Percentiles rank a stretch among this genome's conserved stretches.
Evolutionary conservation across 164 flowering plant genomes (phyloP).

Genomic region (Nymphaea colorata): DNA sequence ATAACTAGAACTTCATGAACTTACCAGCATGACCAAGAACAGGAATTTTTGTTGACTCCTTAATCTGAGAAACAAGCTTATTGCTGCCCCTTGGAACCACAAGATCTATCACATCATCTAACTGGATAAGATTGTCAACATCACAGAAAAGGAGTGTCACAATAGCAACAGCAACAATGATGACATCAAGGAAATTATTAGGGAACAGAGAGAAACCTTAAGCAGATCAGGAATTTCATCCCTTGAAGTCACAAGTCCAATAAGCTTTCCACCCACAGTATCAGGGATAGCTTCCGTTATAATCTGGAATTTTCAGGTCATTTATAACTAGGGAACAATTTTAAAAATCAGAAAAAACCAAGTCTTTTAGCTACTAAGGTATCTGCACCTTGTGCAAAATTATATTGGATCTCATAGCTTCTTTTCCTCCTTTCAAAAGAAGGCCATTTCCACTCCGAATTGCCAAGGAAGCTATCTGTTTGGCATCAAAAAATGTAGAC

Average conservation of each 20-base stretch:
- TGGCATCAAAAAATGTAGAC: neutral
- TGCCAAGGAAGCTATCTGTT: slow-evolving; percentile 92
- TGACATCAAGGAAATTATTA: neutral
- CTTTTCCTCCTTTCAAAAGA: slow-evolving; percentile 95
- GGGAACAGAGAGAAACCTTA: slow-evolving; percentile 36
- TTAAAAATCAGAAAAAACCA: too few species aligned
- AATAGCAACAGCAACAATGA: neutral
- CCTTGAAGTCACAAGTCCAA: slow-evolving; percentile 93
- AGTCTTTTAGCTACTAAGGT: neutral
- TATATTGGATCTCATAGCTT: slow-evolving; percentile 84
- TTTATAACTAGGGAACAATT: neutral
- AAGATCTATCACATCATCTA: slow-evolving; percentile 98
- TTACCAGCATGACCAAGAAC: slow-evolving; percentile 98
- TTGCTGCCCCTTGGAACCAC: slow-evolving; percentile 99
- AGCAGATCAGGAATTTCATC: slow-evolving; percentile 95
- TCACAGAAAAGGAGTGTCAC: neutral
- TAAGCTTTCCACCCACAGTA: slow-evolving; percentile 62
- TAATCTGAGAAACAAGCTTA: slow-evolving; percentile 88
- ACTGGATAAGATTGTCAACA: slow-evolving; percentile 32
- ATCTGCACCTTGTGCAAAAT: slow-evolving; percentile 70
- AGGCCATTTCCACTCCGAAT: slow-evolving; percentile 95
- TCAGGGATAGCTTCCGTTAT: slow-evolving; percentile 76
- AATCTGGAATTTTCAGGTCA: slow-evolving; percentile 24
- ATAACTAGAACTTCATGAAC: neutral
- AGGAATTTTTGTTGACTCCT: slow-evolving; percentile 88